These are phyloP conservation scores for Paramyrothecium sp. DNA, from an alignment of 2,329 filamentous ascomycete genomes.

Conservation along the genomic window DNA sequence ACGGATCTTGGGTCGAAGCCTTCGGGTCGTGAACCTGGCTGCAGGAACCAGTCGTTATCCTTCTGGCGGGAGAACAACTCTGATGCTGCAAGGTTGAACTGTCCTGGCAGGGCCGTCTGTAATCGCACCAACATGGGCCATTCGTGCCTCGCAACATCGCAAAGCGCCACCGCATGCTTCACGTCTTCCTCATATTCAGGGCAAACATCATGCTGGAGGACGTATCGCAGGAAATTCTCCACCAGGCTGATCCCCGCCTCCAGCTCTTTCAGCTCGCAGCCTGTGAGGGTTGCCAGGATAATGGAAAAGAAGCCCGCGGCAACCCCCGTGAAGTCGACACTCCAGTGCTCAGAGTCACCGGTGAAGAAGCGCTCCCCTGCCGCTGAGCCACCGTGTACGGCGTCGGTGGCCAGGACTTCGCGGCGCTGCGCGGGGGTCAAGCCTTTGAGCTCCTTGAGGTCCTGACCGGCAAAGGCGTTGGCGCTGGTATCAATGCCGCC, in stretches of 20 bases:
- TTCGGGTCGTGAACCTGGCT: conserved; percentile 28
- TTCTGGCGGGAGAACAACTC: conserved; percentile 56
- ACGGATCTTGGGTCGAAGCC: conserved; percentile 39
- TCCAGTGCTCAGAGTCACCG: conserved; percentile 58
- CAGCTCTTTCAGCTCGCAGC: conserved; percentile 54
- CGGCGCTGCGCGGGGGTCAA: conserved; percentile 63
- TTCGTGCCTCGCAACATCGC: conserved; percentile 65
- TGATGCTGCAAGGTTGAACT: conserved; percentile 77
- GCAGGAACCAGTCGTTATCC: conserved; percentile 24
- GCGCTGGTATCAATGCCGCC: conserved; percentile 70
- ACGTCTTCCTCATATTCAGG: conserved; percentile 74
- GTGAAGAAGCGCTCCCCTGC: conserved; percentile 47
- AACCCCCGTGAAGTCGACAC: conserved; percentile 77
- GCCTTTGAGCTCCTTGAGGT: conserved; percentile 49
- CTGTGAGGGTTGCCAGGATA: conserved; percentile 51
- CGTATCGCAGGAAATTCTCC: conserved; percentile 84
- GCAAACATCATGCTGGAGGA: conserved; percentile 82
- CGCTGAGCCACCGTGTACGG: conserved; percentile 47
- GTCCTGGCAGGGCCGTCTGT: conserved; percentile 61
- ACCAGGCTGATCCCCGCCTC: conserved; percentile 64
- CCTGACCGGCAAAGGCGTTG: conserved; percentile 60
- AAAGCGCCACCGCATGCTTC: conserved; percentile 62
- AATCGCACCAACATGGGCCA: conserved; percentile 58
- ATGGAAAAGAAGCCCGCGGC: conserved; percentile 76
- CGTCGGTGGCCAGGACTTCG: conserved; percentile 61